Percentiles rank a stretch among this genome's conserved stretches.
These are phyloP conservation scores for Phytophthora nicotianae DNA, from an alignment of 352 stramenopile species.

Conservation along the genomic window DNA sequence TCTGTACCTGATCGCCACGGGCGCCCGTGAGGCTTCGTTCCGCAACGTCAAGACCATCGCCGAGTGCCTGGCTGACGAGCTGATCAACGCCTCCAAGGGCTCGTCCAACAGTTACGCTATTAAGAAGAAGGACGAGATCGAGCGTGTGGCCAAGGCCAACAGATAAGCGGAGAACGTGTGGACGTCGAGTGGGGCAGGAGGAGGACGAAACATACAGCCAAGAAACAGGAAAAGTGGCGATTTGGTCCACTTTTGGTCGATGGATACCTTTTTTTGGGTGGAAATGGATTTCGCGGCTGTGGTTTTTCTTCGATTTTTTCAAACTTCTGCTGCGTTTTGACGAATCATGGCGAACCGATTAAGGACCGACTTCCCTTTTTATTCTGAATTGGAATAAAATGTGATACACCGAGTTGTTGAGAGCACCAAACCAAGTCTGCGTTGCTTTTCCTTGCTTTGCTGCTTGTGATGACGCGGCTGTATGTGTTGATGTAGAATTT, in stretches of 20 bases:
- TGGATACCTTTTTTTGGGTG: neutral
- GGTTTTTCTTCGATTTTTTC: conserved; percentile 3
- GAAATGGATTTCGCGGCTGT: neutral
- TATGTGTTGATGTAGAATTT: neutral
- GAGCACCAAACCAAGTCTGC: conserved; percentile 46
- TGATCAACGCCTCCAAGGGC: conserved; percentile 99
- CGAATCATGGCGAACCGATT: conserved; percentile 28
- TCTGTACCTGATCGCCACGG: conserved; percentile 98
- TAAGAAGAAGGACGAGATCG: conserved; percentile 99
- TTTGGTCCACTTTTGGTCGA: neutral
- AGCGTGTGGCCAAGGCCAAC: conserved; percentile 99
- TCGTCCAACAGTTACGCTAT: conserved; percentile 99
- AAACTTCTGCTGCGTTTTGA: conserved; percentile 22
- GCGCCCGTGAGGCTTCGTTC: conserved; percentile 98
- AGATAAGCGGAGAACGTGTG: conserved; percentile 91
- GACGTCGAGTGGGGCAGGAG: conserved; percentile 15
- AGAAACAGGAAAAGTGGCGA: conserved; percentile 4
- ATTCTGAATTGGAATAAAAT: conserved; percentile 63
- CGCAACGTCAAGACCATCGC: conserved; percentile 99
- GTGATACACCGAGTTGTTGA: conserved; percentile 89
- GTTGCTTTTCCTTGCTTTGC: conserved; percentile 21
- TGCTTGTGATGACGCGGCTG: conserved; percentile 12
- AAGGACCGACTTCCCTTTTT: conserved; percentile 45
- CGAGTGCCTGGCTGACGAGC: conserved; percentile 99
- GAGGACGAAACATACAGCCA: conserved; percentile 2